phyloP scores from a whole-genome alignment of 352 stramenopile species.

The Albugo laibachii region DNA sequence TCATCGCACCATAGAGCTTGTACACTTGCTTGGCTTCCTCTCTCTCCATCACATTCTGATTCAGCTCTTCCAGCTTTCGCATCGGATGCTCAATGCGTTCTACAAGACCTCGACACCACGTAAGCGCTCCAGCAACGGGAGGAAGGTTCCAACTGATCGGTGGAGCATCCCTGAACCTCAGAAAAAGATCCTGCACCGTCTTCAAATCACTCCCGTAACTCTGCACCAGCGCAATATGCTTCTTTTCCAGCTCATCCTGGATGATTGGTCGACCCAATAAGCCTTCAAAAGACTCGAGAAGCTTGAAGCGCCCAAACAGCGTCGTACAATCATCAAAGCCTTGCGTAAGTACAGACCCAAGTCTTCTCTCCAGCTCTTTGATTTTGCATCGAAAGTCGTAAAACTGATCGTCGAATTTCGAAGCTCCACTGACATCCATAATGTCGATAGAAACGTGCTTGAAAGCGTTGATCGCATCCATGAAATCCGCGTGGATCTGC shows the following conservation, averaged over 20 bases:
- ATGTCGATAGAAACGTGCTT: constrained; percentile 95
- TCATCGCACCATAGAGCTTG: constrained; percentile 92
- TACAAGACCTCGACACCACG: constrained; percentile 90
- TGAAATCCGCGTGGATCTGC: constrained; percentile 93
- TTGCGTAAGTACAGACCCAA: constrained; percentile 91
- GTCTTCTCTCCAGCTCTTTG: constrained; percentile 93
- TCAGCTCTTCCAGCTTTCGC: constrained; percentile 91
- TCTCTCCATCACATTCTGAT: constrained; percentile 92
- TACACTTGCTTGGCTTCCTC: constrained; percentile 97
- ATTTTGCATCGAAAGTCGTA: constrained; percentile 95
- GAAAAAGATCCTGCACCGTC: constrained; percentile 92
- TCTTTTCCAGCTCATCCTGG: constrained; percentile 94
- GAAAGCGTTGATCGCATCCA: constrained; percentile 84
- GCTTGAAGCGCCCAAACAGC: constrained; percentile 94
- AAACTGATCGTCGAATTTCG: constrained; percentile 96
- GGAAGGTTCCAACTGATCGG: constrained; percentile 92
- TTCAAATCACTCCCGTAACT: constrained; percentile 93
- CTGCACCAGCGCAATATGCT: constrained; percentile 92
- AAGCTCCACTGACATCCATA: constrained; percentile 89
- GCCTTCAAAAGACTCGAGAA: constrained; percentile 93
- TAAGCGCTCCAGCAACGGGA: constrained; percentile 87
- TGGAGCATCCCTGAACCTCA: constrained; percentile 83
- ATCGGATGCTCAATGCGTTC: constrained; percentile 94
- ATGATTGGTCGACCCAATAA: constrained; percentile 91
- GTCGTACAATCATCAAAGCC: constrained; percentile 95